Conservation (phyloP, 768 basidiomycete species). For the Boletus subcaerulescens region DNA sequence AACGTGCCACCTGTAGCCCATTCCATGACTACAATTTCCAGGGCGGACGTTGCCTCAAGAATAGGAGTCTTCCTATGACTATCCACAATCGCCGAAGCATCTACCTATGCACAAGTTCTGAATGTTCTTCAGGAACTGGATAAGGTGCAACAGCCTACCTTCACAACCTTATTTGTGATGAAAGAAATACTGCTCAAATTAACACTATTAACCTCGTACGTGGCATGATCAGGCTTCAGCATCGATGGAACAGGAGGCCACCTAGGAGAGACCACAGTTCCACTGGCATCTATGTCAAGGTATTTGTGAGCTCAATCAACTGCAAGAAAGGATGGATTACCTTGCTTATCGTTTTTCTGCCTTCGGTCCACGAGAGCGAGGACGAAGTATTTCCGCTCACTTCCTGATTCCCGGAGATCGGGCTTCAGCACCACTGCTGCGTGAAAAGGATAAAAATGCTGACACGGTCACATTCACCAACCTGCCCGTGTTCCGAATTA, state of each 20-base stretch:
- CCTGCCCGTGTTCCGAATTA: neutral
- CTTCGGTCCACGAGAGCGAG: conserved; percentile 67
- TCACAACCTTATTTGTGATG: conserved; percentile 66
- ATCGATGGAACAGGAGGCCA: conserved; percentile 68
- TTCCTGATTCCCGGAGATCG: conserved; percentile 48
- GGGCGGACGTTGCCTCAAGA: conserved; percentile 49
- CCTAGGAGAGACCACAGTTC: conserved; percentile 58
- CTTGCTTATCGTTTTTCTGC: conserved; percentile 53
- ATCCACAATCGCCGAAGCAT: conserved; percentile 66
- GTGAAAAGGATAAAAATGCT: conserved; percentile 77
- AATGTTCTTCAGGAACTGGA: neutral
- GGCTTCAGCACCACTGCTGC: conserved; percentile 70
- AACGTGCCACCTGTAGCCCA: conserved; percentile 50
- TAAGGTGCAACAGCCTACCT: conserved; percentile 66
- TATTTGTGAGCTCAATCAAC: neutral
- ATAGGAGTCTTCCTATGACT: conserved; percentile 60
- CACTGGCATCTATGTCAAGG: conserved; percentile 49
- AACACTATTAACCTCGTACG: conserved; percentile 66
- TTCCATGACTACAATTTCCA: conserved; percentile 53
- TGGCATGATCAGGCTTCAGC: conserved; percentile 46
- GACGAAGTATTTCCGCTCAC: conserved; percentile 60
- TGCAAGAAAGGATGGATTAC: conserved; percentile 20
- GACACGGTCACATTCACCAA: neutral
- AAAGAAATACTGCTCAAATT: conserved; percentile 72
- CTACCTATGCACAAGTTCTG: conserved; percentile 47